Evolutionary conservation across 768 basidiomycete species (phyloP).

Genomic region (Psilocybe cyanescens): DNA sequence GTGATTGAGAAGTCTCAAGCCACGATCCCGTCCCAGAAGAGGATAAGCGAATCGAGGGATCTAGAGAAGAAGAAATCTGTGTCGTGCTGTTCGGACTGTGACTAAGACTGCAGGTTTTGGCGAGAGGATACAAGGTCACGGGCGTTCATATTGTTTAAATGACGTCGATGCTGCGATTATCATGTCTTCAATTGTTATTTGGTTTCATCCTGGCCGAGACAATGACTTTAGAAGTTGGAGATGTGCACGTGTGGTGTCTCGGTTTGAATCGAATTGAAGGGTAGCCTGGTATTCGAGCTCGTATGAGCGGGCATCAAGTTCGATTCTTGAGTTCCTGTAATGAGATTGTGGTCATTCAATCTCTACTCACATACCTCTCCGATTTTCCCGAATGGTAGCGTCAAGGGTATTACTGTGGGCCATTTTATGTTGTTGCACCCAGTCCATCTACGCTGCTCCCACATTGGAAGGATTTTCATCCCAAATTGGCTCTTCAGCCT

Average conservation of each 20-base stretch:
- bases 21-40: neutral
- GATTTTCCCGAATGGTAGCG: neutral
- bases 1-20: neutral
- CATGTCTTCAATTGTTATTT: neutral
- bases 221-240: too few relatives aligned
- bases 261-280: neutral
- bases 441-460: constrained; percentile 9
- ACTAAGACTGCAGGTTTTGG: neutral
- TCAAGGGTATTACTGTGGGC: constrained; percentile 6
- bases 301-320: neutral
- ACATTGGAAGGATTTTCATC: neutral
- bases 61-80: too few relatives aligned
- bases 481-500: neutral
- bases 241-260: neutral
- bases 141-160: too few relatives aligned
- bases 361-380: neutral
- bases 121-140: neutral
- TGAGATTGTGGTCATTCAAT: too few relatives aligned
- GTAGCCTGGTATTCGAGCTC: neutral
- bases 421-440: neutral
- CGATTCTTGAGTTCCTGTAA: neutral
- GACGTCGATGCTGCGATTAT: too few relatives aligned
- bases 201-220: neutral
- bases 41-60: neutral
- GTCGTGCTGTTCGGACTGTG: neutral